phyloP scores from a whole-genome alignment of 75 land plant species.

The Sequoiadendron giganteum region DNA sequence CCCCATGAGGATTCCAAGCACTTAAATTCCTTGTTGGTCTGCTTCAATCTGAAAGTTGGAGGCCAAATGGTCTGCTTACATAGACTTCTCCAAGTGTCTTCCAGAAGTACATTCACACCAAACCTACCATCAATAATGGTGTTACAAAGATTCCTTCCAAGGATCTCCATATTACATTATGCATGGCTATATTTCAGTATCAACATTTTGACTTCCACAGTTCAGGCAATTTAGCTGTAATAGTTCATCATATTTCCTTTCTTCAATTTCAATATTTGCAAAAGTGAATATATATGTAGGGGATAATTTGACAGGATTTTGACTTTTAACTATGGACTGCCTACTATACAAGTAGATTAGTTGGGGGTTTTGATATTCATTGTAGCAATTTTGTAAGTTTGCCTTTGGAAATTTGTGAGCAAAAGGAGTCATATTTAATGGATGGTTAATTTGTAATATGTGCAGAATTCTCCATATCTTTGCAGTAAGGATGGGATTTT shows the following conservation, averaged over 20 bases:
- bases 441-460: conserved; percentile 8
- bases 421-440: conserved; percentile 5
- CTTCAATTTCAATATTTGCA: background rate
- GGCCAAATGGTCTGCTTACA: too few species aligned
- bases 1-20: too few species aligned
- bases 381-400: background rate
- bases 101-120: too few species aligned
- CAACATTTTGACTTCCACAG: too few species aligned
- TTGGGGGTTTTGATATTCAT: background rate
- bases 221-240: background rate
- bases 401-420: background rate
- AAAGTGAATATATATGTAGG: background rate
- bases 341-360: background rate
- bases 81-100: too few species aligned
- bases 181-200: too few species aligned
- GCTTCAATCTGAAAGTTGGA: too few species aligned
- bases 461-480: conserved; percentile 82
- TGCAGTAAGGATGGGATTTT: conserved; percentile 76
- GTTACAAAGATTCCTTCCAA: too few species aligned
- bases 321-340: background rate
- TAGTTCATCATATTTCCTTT: background rate
- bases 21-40: too few species aligned
- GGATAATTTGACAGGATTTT: background rate
- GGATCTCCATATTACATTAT: too few species aligned
- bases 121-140: too few species aligned